Conservation (phyloP, 495 filamentous ascomycete species). For the Neurospora terricola region DNA sequence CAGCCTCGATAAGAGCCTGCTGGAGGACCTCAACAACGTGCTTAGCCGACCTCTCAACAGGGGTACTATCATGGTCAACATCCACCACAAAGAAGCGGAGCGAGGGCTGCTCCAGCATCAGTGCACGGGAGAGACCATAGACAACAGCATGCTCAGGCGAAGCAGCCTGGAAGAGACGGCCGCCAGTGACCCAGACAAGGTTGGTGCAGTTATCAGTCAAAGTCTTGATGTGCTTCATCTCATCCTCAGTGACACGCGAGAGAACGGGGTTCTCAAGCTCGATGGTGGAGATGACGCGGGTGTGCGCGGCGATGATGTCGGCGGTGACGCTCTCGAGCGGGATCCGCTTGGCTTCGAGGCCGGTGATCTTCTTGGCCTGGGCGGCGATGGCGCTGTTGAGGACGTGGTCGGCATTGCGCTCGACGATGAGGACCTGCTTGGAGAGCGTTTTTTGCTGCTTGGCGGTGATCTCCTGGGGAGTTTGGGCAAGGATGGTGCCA, state of each 20-base stretch:
- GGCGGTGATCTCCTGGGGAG: background rate
- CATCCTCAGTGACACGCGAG: background rate
- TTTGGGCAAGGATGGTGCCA: background rate
- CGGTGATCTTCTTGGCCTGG: background rate
- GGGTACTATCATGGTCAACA: conserved; percentile 12
- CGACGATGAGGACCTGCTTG: background rate
- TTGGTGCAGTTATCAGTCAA: conserved; percentile 24
- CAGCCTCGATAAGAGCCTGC: conserved; percentile 8
- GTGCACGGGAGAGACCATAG: conserved; percentile 19
- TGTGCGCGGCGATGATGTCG: conserved; percentile 5
- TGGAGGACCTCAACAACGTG: conserved; percentile 13
- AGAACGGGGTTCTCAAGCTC: background rate
- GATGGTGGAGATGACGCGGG: conserved; percentile 4
- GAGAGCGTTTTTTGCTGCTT: background rate
- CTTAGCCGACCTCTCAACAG: background rate
- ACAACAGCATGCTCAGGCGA: conserved; percentile 15
- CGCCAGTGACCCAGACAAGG: conserved; percentile 23
- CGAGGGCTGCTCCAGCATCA: conserved; percentile 19
- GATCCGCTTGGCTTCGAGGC: background rate
- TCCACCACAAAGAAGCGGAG: conserved; percentile 19
- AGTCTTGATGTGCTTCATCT: conserved; percentile 9
- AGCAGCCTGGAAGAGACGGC: conserved; percentile 3
- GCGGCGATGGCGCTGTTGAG: background rate
- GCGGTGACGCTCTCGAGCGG: background rate
- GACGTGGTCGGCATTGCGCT: background rate